Conservation (phyloP, 148 eudicot species). For the Euryodendron excelsum region DNA sequence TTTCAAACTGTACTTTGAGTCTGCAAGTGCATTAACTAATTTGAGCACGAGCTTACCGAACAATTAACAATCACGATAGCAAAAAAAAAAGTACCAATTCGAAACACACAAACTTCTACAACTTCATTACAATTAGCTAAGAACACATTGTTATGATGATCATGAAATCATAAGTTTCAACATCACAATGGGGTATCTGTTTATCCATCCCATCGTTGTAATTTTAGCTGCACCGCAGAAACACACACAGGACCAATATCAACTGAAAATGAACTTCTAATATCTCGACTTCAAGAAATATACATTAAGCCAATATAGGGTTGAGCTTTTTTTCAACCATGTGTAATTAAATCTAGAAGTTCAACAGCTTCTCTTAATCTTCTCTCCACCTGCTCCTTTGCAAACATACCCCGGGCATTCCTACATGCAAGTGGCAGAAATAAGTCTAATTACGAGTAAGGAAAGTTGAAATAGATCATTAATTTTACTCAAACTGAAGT, state of each 20-base stretch:
- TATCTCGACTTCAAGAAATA: neutral
- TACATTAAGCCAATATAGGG: neutral
- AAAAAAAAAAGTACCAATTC: too few species aligned
- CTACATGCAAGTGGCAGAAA: conserved; percentile 22
- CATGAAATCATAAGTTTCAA: neutral
- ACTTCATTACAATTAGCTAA: too few species aligned
- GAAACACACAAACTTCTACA: too few species aligned
- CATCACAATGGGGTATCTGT: too few species aligned
- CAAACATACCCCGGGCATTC: conserved; percentile 34
- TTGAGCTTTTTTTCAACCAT: conserved; percentile 1
- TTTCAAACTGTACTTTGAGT: too few species aligned
- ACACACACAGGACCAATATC: neutral
- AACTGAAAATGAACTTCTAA: neutral
- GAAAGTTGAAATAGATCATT: neutral
- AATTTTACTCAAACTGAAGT: neutral
- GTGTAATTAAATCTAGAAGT: conserved; percentile 45
- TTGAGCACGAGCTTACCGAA: too few species aligned
- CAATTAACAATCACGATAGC: too few species aligned
- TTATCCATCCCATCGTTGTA: neutral
- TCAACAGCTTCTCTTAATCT: conserved; percentile 65
- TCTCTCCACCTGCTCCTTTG: conserved; percentile 51
- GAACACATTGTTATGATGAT: neutral
- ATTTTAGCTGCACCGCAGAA: neutral
- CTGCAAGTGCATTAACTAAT: too few species aligned
- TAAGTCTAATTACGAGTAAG: too few species aligned